Evolutionary conservation across 2,329 filamentous ascomycete genomes (phyloP).

Genomic region (Domatiomyces catenatus): DNA sequence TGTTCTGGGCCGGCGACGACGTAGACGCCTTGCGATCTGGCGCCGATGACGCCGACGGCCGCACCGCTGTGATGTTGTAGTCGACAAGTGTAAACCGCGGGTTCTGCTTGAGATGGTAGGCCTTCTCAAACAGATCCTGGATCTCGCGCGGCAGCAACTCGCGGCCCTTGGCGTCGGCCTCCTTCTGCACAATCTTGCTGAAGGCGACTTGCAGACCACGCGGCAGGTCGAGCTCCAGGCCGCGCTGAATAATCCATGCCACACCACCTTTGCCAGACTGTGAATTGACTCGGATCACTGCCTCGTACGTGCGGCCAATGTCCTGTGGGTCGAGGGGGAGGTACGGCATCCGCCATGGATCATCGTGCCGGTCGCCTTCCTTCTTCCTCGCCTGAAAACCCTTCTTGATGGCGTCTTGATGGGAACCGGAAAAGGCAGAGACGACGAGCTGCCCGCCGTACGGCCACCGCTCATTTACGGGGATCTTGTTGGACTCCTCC

Average conservation of each 20-base stretch:
- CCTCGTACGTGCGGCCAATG: constrained; percentile 93
- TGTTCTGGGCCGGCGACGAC: constrained; percentile 33
- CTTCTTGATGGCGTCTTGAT: constrained; percentile 96
- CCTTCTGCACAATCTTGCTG: constrained; percentile 67
- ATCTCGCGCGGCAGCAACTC: constrained; percentile 78
- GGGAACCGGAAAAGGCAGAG: constrained; percentile 77
- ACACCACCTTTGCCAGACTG: constrained; percentile 89
- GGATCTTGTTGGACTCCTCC: constrained; percentile 87
- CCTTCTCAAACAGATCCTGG: constrained; percentile 68
- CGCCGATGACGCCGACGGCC: constrained; percentile 38
- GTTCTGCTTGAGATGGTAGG: constrained; percentile 72
- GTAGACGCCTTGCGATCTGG: neutral
- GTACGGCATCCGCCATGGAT: constrained; percentile 74
- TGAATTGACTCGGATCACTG: constrained; percentile 93
- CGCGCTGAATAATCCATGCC: constrained; percentile 82
- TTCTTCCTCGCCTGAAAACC: constrained; percentile 53
- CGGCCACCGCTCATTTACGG: constrained; percentile 73
- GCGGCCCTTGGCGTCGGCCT: constrained; percentile 63
- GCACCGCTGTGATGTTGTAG: constrained; percentile 78
- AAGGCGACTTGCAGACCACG: constrained; percentile 87
- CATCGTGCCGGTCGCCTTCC: constrained; percentile 43
- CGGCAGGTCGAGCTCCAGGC: constrained; percentile 80
- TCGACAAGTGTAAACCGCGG: constrained; percentile 76
- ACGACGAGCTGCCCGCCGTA: constrained; percentile 88
- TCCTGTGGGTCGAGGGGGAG: constrained; percentile 84